Conservation (phyloP, 2,329 filamentous ascomycete species). For the Phaeosphaeria sp. region DNA sequence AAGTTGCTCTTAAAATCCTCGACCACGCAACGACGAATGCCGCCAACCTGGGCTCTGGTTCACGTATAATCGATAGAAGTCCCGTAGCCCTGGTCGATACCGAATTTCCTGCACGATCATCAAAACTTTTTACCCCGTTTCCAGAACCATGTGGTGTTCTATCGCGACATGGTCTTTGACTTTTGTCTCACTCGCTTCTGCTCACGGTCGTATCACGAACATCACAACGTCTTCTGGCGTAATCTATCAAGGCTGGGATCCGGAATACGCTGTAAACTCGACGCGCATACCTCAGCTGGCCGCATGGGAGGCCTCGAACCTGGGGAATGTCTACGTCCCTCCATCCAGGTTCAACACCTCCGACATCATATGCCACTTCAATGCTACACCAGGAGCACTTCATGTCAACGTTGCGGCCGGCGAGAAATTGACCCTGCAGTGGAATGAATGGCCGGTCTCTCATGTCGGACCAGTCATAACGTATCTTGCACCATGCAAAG, state of each 20-base stretch:
- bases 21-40: too few relatives aligned
- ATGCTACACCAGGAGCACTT: conserved; percentile 57
- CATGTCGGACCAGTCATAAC: conserved; percentile 44
- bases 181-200: conserved; percentile 9
- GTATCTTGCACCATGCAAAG: conserved; percentile 40
- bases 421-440: conserved; percentile 57
- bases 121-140: background rate
- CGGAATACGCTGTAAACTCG: conserved; percentile 11
- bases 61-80: background rate
- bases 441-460: conserved; percentile 54
- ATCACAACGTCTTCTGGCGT: conserved; percentile 24
- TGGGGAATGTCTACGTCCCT: conserved; percentile 33
- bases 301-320: conserved; percentile 32
- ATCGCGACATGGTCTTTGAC: conserved; percentile 1
- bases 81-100: background rate
- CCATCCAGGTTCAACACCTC: conserved; percentile 31
- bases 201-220: conserved; percentile 35
- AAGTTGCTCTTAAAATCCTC: background rate
- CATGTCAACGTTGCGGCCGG: conserved; percentile 65
- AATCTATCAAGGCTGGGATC: conserved; percentile 34
- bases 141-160: background rate
- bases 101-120: background rate
- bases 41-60: background rate
- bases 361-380: conserved; percentile 58
- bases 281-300: conserved; percentile 16